These are phyloP conservation scores for Suillus subaureus DNA, from an alignment of 768 basidiomycete species.

Conservation along the genomic window DNA sequence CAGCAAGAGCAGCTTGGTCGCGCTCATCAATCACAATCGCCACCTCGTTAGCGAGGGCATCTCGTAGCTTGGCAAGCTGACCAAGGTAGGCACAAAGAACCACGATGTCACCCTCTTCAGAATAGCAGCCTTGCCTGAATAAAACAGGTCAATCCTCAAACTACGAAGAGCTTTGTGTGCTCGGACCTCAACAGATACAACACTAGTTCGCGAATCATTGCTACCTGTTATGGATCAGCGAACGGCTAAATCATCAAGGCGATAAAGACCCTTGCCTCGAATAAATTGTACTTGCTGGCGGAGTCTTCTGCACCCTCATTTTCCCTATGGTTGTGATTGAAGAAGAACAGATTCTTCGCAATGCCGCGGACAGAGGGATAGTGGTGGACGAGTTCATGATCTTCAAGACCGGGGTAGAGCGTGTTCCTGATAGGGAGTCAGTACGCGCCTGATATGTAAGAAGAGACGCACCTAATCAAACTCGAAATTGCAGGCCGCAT, in stretches of 20 bases:
- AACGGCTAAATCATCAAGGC: constrained; percentile 24
- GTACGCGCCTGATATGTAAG: background rate
- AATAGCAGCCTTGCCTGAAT: constrained; percentile 50
- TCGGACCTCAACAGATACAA: constrained; percentile 48
- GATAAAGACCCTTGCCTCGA: constrained; percentile 64
- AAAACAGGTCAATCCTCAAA: background rate
- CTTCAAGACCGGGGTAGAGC: constrained; percentile 61
- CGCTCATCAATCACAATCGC: constrained; percentile 70
- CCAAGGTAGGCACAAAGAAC: constrained; percentile 58
- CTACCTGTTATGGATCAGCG: constrained; percentile 28
- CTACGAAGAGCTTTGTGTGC: background rate
- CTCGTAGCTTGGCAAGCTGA: constrained; percentile 47
- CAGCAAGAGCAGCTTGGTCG: constrained; percentile 62
- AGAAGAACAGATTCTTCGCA: constrained; percentile 65
- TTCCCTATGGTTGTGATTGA: constrained; percentile 64
- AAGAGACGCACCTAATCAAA: constrained; percentile 33
- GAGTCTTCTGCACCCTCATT: constrained; percentile 62
- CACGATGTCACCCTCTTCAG: constrained; percentile 50
- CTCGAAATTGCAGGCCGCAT: constrained; percentile 75
- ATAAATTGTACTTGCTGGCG: constrained; percentile 64
- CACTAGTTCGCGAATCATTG: constrained; percentile 56
- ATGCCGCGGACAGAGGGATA: constrained; percentile 67
- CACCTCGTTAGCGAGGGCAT: constrained; percentile 47
- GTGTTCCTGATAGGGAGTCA: constrained; percentile 42
- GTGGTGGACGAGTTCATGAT: constrained; percentile 50